Conservation (phyloP, 768 basidiomycete genomes). For the Hericium coralloides region DNA sequence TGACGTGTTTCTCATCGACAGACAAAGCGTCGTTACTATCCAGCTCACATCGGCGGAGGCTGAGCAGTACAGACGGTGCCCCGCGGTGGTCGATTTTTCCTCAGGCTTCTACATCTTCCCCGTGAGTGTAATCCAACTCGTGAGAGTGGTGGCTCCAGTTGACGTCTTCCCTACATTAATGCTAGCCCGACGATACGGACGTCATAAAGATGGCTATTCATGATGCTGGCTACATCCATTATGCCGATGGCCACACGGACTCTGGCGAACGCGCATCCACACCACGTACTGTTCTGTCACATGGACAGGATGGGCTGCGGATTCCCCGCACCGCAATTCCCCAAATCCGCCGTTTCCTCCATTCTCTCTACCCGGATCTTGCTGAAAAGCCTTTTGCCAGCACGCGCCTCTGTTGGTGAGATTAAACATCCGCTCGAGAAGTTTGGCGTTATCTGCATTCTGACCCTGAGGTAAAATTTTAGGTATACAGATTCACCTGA, state of each 20-base stretch:
- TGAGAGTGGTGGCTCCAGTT: neutral
- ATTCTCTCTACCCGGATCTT: slow-evolving; percentile 65
- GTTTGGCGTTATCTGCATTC: neutral
- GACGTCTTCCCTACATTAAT: too few species aligned
- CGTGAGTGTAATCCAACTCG: slow-evolving; percentile 29
- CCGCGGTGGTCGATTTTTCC: slow-evolving; percentile 66
- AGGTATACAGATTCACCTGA: slow-evolving; percentile 91
- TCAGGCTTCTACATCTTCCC: slow-evolving; percentile 82
- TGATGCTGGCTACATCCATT: slow-evolving; percentile 57
- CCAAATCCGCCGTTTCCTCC: slow-evolving; percentile 42
- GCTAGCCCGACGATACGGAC: slow-evolving; percentile 57
- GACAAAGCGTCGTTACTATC: slow-evolving; percentile 72
- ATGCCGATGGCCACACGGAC: slow-evolving; percentile 4
- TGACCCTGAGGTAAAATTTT: neutral
- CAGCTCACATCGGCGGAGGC: slow-evolving; percentile 69
- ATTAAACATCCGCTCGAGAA: too few species aligned
- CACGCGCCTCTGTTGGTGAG: slow-evolving; percentile 86
- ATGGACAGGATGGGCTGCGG: slow-evolving; percentile 43
- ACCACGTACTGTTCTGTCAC: slow-evolving; percentile 63
- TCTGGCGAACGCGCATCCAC: slow-evolving; percentile 44
- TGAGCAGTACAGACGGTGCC: slow-evolving; percentile 45
- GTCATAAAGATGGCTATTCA: slow-evolving; percentile 78
- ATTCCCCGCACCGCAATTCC: slow-evolving; percentile 55
- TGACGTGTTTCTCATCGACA: slow-evolving; percentile 20
- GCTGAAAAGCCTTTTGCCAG: slow-evolving; percentile 58